These are phyloP conservation scores for Colletotrichum chrysophilum DNA, from an alignment of 2,329 filamentous ascomycete genomes.

Conservation along the genomic window DNA sequence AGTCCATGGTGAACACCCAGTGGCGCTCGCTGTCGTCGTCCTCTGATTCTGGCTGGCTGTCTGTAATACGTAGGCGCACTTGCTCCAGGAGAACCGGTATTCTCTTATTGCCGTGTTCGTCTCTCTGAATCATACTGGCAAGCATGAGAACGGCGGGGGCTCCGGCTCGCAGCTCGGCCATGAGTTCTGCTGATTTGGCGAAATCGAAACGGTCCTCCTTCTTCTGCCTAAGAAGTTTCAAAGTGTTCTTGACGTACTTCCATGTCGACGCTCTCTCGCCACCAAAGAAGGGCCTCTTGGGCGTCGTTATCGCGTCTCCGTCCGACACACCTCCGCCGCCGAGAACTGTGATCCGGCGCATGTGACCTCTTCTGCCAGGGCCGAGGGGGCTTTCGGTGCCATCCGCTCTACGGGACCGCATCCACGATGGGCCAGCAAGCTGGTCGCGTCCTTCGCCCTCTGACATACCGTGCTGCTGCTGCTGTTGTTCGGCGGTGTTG, in stretches of 20 bases:
- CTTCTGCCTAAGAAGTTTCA: conserved; percentile 79
- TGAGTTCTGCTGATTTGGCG: conserved; percentile 92
- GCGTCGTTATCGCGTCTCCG: conserved; percentile 62
- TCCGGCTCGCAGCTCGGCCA: conserved; percentile 92
- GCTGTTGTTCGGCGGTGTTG: conserved; percentile 58
- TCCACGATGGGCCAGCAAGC: conserved; percentile 60
- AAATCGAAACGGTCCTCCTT: conserved; percentile 92
- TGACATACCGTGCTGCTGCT: conserved; percentile 59
- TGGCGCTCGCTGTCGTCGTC: conserved; percentile 72
- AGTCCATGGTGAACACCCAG: conserved; percentile 85
- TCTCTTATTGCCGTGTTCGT: conserved; percentile 93
- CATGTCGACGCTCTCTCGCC: conserved; percentile 78
- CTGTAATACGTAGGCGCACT: conserved; percentile 84
- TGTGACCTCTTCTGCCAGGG: conserved; percentile 64
- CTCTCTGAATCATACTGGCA: conserved; percentile 96
- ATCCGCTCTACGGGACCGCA: conserved; percentile 41
- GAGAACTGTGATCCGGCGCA: conserved; percentile 70
- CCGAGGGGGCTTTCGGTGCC: conserved; percentile 55
- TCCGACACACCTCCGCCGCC: conserved; percentile 70
- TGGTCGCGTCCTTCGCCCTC: conserved; percentile 77
- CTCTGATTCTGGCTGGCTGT: conserved; percentile 71
- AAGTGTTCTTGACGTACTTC: conserved; percentile 89
- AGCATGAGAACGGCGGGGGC: conserved; percentile 93
- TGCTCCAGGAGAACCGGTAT: conserved; percentile 96
- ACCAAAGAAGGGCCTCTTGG: conserved; percentile 62